A percentile compares a stretch with the other conserved stretches of the same genome.
Conservation (phyloP, 1,284 basidiomycete genomes). For the Apiotrichum montevideense region DNA sequence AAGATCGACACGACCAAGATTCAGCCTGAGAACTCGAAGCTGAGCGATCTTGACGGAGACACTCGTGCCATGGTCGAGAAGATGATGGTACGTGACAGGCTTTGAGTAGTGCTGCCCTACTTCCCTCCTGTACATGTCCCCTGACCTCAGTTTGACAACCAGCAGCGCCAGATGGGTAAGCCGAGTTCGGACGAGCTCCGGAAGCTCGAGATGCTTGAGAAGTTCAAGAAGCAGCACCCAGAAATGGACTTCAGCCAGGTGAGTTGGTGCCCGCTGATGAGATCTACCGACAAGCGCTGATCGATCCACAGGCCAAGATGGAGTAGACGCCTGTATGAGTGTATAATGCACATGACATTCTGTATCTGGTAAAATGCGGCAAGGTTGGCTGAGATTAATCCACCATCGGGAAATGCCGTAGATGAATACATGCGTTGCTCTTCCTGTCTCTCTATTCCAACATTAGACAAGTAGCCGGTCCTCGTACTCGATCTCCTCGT, state of each 20-base stretch:
- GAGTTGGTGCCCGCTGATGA: constrained; percentile 29
- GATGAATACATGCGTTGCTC: neutral
- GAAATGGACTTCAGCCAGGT: constrained; percentile 94
- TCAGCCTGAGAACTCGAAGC: constrained; percentile 87
- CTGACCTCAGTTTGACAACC: constrained; percentile 77
- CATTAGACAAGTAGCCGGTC: constrained; percentile 16
- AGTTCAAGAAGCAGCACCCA: constrained; percentile 82
- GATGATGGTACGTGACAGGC: constrained; percentile 79
- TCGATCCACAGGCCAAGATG: constrained; percentile 15
- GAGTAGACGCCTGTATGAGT: constrained; percentile 2
- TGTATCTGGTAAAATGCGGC: too few species aligned
- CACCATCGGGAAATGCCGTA: neutral
- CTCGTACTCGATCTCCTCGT: constrained; percentile 20
- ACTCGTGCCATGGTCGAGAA: constrained; percentile 95
- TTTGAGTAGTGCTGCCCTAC: too few species aligned
- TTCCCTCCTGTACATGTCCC: neutral
- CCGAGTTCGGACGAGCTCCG: constrained; percentile 86
- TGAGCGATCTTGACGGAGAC: constrained; percentile 81
- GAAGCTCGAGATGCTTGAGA: constrained; percentile 81
- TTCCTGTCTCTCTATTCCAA: neutral
- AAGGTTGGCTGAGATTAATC: too few species aligned
- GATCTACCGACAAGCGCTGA: neutral
- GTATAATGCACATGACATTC: too few species aligned
- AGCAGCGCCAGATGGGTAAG: constrained; percentile 95
- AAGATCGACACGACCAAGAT: constrained; percentile 98